These are phyloP conservation scores for Corniculantispora saksenae DNA, from an alignment of 2,329 filamentous ascomycete species.

Conservation along the genomic window DNA sequence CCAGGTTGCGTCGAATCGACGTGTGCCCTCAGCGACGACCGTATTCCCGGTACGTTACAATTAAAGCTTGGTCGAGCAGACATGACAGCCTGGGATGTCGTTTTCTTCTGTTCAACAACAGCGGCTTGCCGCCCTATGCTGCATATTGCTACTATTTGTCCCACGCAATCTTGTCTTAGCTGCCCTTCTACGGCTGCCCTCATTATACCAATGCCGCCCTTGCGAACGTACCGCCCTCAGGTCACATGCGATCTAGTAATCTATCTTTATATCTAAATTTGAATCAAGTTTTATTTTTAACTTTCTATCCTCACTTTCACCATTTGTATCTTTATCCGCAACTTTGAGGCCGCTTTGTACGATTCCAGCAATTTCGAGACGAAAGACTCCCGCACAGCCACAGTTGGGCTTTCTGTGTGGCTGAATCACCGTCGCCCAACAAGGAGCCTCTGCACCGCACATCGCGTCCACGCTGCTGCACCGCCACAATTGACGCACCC, in stretches of 20 bases:
- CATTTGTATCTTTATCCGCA: background rate
- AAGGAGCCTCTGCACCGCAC: background rate
- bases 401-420: slow-evolving; percentile 13
- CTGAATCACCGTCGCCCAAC: slow-evolving; percentile 6
- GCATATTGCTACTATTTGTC: background rate
- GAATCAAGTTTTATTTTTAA: background rate
- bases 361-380: background rate
- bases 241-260: background rate
- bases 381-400: background rate
- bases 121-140: background rate
- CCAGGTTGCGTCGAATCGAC: too few relatives aligned
- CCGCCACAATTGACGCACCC: slow-evolving; percentile 9
- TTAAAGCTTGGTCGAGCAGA: background rate
- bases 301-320: background rate
- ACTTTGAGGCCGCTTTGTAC: background rate
- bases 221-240: background rate
- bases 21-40: too few relatives aligned
- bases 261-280: background rate
- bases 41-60: background rate
- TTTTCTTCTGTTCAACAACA: background rate
- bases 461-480: slow-evolving; percentile 9
- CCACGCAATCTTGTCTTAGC: background rate
- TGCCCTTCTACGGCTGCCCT: background rate
- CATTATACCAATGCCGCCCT: background rate
- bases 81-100: background rate